Percentiles rank a stretch among this genome's conserved stretches.
These are phyloP conservation scores for Botrytis byssoidea DNA, from an alignment of 2,329 filamentous ascomycete genomes.

Conservation along the genomic window DNA sequence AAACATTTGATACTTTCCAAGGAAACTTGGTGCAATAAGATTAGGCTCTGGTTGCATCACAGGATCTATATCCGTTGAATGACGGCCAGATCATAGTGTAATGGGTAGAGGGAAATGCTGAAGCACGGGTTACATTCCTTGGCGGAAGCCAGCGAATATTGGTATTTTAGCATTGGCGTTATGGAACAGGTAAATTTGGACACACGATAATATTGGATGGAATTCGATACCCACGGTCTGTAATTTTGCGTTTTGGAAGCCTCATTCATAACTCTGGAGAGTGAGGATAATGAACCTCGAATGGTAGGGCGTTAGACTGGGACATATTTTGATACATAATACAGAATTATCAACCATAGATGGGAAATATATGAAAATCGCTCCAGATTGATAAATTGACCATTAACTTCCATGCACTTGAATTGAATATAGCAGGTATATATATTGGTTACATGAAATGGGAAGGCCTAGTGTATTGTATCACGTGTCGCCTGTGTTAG, in stretches of 20 bases:
- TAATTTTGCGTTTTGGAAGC: background rate
- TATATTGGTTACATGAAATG: background rate
- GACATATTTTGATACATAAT: background rate
- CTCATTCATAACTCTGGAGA: background rate
- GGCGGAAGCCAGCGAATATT: background rate
- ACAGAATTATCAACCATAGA: background rate
- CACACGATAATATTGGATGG: background rate
- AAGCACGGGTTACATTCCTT: background rate
- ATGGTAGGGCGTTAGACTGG: background rate
- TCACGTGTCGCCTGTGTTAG: background rate
- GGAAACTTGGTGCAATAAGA: background rate
- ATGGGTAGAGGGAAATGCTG: background rate
- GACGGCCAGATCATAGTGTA: background rate
- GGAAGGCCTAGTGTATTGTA: background rate
- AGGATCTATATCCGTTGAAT: background rate
- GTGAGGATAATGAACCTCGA: background rate
- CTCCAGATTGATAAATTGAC: background rate
- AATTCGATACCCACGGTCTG: conserved; percentile 18
- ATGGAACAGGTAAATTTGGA: background rate
- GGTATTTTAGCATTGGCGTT: conserved; percentile 13
- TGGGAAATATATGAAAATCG: background rate
- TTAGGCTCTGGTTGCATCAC: background rate
- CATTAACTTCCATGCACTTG: background rate
- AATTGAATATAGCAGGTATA: background rate
- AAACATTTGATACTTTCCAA: conserved; percentile 17